Conservation (phyloP, 441 rosid species). For the Populus tomentosa region DNA sequence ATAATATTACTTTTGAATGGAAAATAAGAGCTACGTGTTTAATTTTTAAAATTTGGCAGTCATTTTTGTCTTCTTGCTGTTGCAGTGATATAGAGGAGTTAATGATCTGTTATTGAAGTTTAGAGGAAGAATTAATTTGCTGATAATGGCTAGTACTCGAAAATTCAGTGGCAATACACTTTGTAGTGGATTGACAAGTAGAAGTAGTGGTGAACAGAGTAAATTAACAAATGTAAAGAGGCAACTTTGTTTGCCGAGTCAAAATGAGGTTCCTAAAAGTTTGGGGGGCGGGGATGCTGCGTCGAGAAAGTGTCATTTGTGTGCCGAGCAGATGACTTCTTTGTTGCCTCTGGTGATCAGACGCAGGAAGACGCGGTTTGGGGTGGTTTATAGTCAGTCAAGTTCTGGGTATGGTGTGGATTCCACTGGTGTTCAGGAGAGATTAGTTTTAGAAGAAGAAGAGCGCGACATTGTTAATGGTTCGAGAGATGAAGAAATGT, state of each 20-base stretch:
- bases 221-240: slow-evolving; percentile 11
- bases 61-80: background rate
- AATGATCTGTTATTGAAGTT: background rate
- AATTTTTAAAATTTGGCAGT: background rate
- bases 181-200: slow-evolving; percentile 30
- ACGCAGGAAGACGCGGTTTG: slow-evolving; percentile 29
- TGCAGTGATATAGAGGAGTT: slow-evolving; percentile 10
- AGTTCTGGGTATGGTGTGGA: slow-evolving; percentile 46
- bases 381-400: slow-evolving; percentile 29
- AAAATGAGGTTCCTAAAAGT: slow-evolving; percentile 16
- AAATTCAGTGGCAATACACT: slow-evolving; percentile 34
- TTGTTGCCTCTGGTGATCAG: slow-evolving; percentile 30
- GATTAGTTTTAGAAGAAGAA: slow-evolving; percentile 33
- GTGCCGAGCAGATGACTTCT: slow-evolving; percentile 19
- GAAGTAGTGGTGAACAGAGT: slow-evolving; percentile 23
- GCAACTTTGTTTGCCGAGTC: slow-evolving; percentile 17
- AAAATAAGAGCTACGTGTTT: no score
- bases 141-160: slow-evolving; percentile 32
- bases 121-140: background rate
- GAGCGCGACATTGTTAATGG: slow-evolving; percentile 24
- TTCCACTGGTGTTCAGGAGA: slow-evolving; percentile 31
- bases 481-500: slow-evolving; percentile 38
- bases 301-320: slow-evolving; percentile 18
- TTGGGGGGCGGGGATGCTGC: slow-evolving; percentile 21
- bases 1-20: no score